phyloP scores from a whole-genome alignment of 108 stramenopile species.

The Cyclotella cryptica region DNA sequence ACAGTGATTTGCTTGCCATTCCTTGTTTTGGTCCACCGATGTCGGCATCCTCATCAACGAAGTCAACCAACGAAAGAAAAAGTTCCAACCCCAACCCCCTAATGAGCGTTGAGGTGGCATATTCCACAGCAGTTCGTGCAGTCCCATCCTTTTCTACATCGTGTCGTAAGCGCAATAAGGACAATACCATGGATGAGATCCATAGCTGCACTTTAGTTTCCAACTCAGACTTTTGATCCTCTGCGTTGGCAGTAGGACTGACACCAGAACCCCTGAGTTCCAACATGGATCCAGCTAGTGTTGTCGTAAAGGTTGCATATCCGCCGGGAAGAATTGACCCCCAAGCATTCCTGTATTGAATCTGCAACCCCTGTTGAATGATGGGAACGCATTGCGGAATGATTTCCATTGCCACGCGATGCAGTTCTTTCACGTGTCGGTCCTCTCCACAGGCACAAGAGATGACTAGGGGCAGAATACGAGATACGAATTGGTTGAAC shows the following conservation, averaged over 20 bases:
- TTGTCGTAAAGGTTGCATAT: constrained; percentile 43
- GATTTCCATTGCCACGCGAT: constrained; percentile 33
- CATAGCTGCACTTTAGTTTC: constrained; percentile 37
- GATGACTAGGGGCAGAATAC: constrained; percentile 31
- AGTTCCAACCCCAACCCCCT: constrained; percentile 71
- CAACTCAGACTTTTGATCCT: constrained; percentile 9
- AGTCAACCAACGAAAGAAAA: constrained; percentile 60
- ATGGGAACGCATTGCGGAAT: constrained; percentile 35
- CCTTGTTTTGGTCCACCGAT: constrained; percentile 4
- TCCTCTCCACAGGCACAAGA: constrained; percentile 1
- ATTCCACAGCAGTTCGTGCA: constrained; percentile 59
- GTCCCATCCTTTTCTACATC: constrained; percentile 51
- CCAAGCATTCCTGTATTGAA: constrained; percentile 43
- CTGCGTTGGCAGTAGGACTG: constrained; percentile 7
- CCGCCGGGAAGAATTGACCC: constrained; percentile 47
- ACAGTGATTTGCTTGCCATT: constrained; percentile 20
- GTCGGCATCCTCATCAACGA: constrained; percentile 48
- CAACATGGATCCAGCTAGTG: constrained; percentile 52
- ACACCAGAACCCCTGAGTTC: constrained; percentile 37
- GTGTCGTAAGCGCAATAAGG: constrained; percentile 36
- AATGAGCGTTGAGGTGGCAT: constrained; percentile 63
- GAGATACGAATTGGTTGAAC: constrained; percentile 50
- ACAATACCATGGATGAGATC: constrained; percentile 47
- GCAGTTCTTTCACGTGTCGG: constrained; percentile 13
- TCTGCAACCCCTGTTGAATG: constrained; percentile 30